Conservation (phyloP, 1,139 yeast genomes). For the Protomyces arabidopsidicola region DNA sequence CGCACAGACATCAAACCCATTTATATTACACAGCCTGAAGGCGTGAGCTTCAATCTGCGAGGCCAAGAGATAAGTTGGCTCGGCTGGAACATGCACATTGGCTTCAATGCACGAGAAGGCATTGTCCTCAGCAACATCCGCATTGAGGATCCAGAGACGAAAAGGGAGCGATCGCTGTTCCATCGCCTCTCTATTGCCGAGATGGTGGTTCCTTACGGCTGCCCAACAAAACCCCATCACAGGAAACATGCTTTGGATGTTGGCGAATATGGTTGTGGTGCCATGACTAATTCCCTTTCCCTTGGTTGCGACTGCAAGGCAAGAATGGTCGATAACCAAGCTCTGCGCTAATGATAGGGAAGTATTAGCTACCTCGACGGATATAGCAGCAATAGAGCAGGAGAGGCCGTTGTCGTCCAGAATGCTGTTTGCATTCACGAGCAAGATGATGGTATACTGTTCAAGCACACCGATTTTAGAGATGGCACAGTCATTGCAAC, state of each 20-base stretch:
- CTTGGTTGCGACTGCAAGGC: slow-evolving; percentile 84
- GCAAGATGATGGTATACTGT: slow-evolving; percentile 74
- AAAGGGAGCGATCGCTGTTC: slow-evolving; percentile 64
- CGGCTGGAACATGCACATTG: slow-evolving; percentile 69
- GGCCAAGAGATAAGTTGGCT: slow-evolving; percentile 73
- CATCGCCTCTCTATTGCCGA: slow-evolving; percentile 74
- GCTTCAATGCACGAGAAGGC: slow-evolving; percentile 82
- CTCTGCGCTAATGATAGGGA: background rate
- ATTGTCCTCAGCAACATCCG: slow-evolving; percentile 69
- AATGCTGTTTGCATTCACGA: slow-evolving; percentile 80
- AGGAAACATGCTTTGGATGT: slow-evolving; percentile 81
- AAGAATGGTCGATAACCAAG: slow-evolving; percentile 38
- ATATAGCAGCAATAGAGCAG: slow-evolving; percentile 59
- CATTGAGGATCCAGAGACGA: slow-evolving; percentile 59
- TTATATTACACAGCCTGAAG: slow-evolving; percentile 71
- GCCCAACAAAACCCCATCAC: slow-evolving; percentile 73
- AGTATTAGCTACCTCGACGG: slow-evolving; percentile 70
- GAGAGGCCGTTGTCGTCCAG: slow-evolving; percentile 64
- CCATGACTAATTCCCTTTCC: slow-evolving; percentile 71
- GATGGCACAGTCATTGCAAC: slow-evolving; percentile 71
- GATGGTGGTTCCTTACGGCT: slow-evolving; percentile 82
- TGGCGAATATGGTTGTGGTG: slow-evolving; percentile 85
- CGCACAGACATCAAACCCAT: slow-evolving; percentile 60
- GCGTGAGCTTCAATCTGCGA: slow-evolving; percentile 67
- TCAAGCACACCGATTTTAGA: slow-evolving; percentile 79